These are phyloP conservation scores for Candida wancherniae DNA, from an alignment of 805 yeast genomes.

Conservation along the genomic window DNA sequence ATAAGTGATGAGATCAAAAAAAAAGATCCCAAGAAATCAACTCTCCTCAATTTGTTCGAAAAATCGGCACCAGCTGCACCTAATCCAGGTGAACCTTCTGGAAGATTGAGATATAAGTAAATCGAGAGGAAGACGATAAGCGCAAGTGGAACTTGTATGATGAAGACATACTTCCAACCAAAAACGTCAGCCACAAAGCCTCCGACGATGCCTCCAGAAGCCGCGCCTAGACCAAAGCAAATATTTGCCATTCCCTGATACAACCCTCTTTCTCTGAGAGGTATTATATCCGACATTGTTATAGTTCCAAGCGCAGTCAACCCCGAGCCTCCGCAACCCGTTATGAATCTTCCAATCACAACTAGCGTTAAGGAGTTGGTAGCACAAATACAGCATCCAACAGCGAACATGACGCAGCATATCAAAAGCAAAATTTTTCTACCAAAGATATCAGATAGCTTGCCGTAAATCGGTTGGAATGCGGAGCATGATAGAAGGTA, in stretches of 20 bases:
- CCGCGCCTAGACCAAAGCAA: slow-evolving; percentile 66
- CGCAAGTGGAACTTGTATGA: slow-evolving; percentile 40
- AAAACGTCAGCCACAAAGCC: slow-evolving; percentile 52
- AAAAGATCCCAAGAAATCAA: slow-evolving; percentile 25
- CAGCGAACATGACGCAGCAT: slow-evolving; percentile 51
- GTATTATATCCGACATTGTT: slow-evolving; percentile 69
- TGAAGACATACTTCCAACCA: slow-evolving; percentile 48
- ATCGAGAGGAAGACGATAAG: slow-evolving; percentile 37
- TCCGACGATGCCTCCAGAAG: slow-evolving; percentile 41
- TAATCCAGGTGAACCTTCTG: slow-evolving; percentile 52
- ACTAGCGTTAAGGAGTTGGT: slow-evolving; percentile 44
- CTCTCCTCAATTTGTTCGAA: slow-evolving; percentile 46
- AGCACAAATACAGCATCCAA: slow-evolving; percentile 54
- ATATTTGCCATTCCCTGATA: slow-evolving; percentile 81
- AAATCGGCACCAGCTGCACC: slow-evolving; percentile 46
- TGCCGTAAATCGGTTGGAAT: slow-evolving; percentile 70
- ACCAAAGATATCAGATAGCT: slow-evolving; percentile 68
- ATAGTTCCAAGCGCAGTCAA: slow-evolving; percentile 71
- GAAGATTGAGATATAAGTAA: slow-evolving; percentile 39
- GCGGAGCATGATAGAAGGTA: slow-evolving; percentile 66
- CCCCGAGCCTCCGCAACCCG: slow-evolving; percentile 94
- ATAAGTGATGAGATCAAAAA: slow-evolving; percentile 55
- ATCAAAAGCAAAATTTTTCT: slow-evolving; percentile 48
- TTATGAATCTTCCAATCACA: slow-evolving; percentile 60
- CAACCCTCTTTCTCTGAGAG: slow-evolving; percentile 70